Base-by-base conservation (phyloP, 1,284 basidiomycete genomes). In the Cryptococcus jaspeensis region DNA sequence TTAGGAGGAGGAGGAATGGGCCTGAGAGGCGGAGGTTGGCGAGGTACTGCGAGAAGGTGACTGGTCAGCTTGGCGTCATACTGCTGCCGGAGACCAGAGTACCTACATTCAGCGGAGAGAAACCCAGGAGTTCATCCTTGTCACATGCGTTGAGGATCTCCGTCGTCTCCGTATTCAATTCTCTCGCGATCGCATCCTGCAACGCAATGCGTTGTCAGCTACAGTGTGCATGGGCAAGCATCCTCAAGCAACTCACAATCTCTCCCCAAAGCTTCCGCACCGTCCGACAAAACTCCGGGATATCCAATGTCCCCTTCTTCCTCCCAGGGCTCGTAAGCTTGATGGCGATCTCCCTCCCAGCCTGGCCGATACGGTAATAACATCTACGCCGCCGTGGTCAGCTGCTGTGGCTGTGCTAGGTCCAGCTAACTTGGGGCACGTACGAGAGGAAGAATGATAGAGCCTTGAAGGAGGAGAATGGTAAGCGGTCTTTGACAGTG, bases 31-130 rank as follows among this genome's bases (percentile, higher is more conserved):
- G 60, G 15, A 73, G 53, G 28, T 65, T 69, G 35, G 60, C 62
- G 22, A 65, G 40, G 40, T 62, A 55, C 63, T 65, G 47, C 13
- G 50, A 9, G 28, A 32, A 32, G 28, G 1, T 15, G 23, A 36
- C 5, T n/a, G 23, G 40, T 36, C 42, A 43, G n/a, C 20, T n/a
- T n/a, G n/a, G n/a, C n/a, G n/a, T n/a, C n/a, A n/a, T n/a, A n/a
- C 3, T 44, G 28, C 11, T 8, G 13, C 13, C 18, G 18, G 20
- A 37, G 23, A n/a, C 8, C 11, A 12, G 20, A n/a, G 23, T 2
- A 60, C 69, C 50, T 41, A 70, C 70, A 47, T 70, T 66, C 20
- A 73, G 15, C 5, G 70, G 72, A 4, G 72, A 73, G 42, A 72
- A 72, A 0, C 66, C 70, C 1, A 70, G 25, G 13, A 68, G 15